These are phyloP conservation scores for Sporothrix mexicana DNA, from an alignment of 2,329 filamentous ascomycete species.

Conservation along the genomic window DNA sequence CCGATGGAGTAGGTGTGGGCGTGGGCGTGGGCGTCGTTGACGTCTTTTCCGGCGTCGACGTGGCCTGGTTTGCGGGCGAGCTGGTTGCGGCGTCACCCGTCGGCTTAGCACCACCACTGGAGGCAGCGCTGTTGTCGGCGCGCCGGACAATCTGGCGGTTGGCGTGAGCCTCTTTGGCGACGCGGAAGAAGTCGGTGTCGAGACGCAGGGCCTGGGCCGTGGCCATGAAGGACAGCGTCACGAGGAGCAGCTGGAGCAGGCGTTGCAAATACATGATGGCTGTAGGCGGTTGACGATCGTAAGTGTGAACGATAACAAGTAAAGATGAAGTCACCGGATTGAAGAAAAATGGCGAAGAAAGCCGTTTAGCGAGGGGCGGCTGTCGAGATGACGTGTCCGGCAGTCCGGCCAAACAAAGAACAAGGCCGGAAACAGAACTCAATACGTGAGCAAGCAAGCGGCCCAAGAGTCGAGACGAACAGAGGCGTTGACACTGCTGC, in stretches of 20 bases:
- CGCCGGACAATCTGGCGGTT: slow-evolving; percentile 7
- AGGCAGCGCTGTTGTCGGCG: slow-evolving; percentile 29
- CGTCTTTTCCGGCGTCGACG: slow-evolving; percentile 30
- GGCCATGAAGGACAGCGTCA: slow-evolving; percentile 55
- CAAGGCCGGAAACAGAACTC: slow-evolving; percentile 8
- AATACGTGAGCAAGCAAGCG: too few species aligned
- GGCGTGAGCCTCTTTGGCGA: slow-evolving; percentile 13
- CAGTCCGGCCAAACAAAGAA: neutral
- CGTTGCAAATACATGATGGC: slow-evolving; percentile 54
- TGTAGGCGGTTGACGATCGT: neutral
- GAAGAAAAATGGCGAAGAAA: neutral
- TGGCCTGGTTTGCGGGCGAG: slow-evolving; percentile 35
- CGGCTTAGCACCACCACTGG: neutral
- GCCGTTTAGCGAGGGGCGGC: slow-evolving; percentile 9
- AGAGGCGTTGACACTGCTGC: neutral
- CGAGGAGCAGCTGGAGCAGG: slow-evolving; percentile 54
- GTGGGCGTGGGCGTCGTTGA: slow-evolving; percentile 33
- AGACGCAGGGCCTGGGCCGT: slow-evolving; percentile 53
- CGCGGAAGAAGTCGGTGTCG: slow-evolving; percentile 39
- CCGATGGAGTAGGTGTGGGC: slow-evolving; percentile 23
- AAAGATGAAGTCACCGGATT: neutral
- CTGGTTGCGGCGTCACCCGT: slow-evolving; percentile 28
- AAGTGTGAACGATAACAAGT: too few species aligned
- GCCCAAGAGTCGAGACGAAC: neutral
- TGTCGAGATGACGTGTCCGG: slow-evolving; percentile 15